Evolutionary conservation across 768 basidiomycete species (phyloP).

Genomic region (Imleria badia): DNA sequence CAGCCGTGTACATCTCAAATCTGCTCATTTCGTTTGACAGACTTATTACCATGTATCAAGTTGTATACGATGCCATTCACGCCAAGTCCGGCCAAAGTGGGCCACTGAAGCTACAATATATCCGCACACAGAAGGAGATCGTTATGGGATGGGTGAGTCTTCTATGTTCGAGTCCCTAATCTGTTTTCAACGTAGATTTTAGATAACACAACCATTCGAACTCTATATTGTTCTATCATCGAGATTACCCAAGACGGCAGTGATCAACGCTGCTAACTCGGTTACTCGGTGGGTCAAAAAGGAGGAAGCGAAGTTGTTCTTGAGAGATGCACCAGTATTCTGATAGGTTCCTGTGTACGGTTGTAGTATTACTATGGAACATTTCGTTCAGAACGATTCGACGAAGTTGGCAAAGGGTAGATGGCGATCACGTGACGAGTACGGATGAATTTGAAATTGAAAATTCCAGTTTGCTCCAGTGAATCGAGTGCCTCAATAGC

Average conservation of each 20-base stretch:
- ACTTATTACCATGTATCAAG: slow-evolving; percentile 84
- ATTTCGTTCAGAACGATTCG: too few relatives aligned
- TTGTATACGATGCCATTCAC: slow-evolving; percentile 84
- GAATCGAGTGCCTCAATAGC: not conserved
- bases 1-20: not conserved
- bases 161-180: not conserved
- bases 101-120: slow-evolving; percentile 82
- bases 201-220: slow-evolving; percentile 96
- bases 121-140: slow-evolving; percentile 82
- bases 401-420: not conserved
- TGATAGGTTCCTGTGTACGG: slow-evolving; percentile 26
- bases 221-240: slow-evolving; percentile 84
- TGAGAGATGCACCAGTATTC: slow-evolving; percentile 90
- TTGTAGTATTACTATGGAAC: not conserved
- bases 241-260: slow-evolving; percentile 82
- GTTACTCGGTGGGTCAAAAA: slow-evolving; percentile 90
- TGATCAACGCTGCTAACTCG: slow-evolving; percentile 84
- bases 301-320: slow-evolving; percentile 78
- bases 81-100: slow-evolving; percentile 82
- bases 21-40: slow-evolving; percentile 39
- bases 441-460: slow-evolving; percentile 1
- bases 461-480: not conserved
- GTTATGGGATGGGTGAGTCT: slow-evolving; percentile 90
- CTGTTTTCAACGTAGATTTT: not conserved
- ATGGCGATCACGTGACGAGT: slow-evolving; percentile 20